Conservation (phyloP, 2,329 filamentous ascomycete genomes). For the Sclerotinia sclerotiorum region DNA sequence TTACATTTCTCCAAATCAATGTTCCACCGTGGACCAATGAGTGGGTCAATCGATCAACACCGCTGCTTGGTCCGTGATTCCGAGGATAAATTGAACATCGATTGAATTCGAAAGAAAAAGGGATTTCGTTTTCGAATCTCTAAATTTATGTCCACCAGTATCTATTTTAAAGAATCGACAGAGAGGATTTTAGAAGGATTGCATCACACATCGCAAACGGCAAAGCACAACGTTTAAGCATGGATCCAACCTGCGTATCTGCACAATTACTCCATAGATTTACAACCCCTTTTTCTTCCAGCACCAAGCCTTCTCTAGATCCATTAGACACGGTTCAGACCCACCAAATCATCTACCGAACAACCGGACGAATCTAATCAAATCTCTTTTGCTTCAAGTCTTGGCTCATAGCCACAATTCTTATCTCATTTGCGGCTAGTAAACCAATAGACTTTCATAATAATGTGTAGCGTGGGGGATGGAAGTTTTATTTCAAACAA, state of each 20-base stretch:
- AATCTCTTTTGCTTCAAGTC: neutral
- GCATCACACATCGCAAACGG: neutral
- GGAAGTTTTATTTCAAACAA: neutral
- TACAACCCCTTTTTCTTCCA: slow-evolving; percentile 1
- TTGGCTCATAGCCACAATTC: slow-evolving; percentile 11
- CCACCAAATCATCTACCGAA: neutral
- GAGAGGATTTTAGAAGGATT: neutral
- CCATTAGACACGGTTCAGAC: neutral
- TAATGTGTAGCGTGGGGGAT: neutral
- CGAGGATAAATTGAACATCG: neutral
- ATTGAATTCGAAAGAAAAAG: neutral
- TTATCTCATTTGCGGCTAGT: slow-evolving; percentile 18
- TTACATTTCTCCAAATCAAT: neutral
- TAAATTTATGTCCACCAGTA: neutral
- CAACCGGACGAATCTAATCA: slow-evolving; percentile 13
- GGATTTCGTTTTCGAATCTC: neutral
- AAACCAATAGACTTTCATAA: slow-evolving; percentile 2
- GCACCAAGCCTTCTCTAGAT: slow-evolving; percentile 4
- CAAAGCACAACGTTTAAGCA: neutral
- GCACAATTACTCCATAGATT: neutral
- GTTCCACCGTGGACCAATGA: slow-evolving; percentile 6
- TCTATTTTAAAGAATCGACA: neutral
- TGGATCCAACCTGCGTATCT: neutral
- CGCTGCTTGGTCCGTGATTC: slow-evolving; percentile 8
- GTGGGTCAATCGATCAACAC: slow-evolving; percentile 17